Conservation (phyloP, 2,329 filamentous ascomycete genomes). For the Penicillium expansum region DNA sequence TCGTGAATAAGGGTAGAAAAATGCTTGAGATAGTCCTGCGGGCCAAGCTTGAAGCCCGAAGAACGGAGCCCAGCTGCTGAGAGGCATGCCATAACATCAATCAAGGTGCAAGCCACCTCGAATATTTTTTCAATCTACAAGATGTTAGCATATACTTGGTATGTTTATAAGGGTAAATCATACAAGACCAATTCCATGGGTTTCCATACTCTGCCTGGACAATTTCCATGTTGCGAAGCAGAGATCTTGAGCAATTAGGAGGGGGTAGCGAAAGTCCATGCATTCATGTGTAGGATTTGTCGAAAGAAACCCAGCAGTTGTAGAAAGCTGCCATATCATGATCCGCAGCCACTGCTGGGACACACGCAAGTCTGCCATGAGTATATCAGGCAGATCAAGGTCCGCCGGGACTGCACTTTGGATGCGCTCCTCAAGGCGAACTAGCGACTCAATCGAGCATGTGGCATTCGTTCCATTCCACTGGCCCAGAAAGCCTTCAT, state of each 20-base stretch:
- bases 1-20: slow-evolving; percentile 66
- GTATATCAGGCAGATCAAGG: slow-evolving; percentile 58
- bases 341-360: slow-evolving; percentile 69
- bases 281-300: slow-evolving; percentile 57
- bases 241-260: slow-evolving; percentile 62
- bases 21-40: slow-evolving; percentile 70
- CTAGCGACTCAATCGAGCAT: slow-evolving; percentile 48
- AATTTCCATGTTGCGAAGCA: slow-evolving; percentile 67
- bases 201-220: slow-evolving; percentile 68
- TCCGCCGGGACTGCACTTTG: slow-evolving; percentile 53
- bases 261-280: slow-evolving; percentile 62
- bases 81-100: slow-evolving; percentile 66
- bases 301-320: slow-evolving; percentile 65
- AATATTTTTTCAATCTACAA: slow-evolving; percentile 72
- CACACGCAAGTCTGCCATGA: slow-evolving; percentile 64
- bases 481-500: slow-evolving; percentile 61
- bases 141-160: not conserved
- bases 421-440: slow-evolving; percentile 51
- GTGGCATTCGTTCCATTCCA: slow-evolving; percentile 58
- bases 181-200: slow-evolving; percentile 71
- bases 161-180: slow-evolving; percentile 1
- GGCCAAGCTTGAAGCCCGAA: slow-evolving; percentile 63
- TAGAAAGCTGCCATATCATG: slow-evolving; percentile 71
- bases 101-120: slow-evolving; percentile 70
- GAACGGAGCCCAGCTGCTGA: slow-evolving; percentile 59